Evolutionary conservation across 208 protist genomes (phyloP).

Genomic region (Phytomonas sp.): DNA sequence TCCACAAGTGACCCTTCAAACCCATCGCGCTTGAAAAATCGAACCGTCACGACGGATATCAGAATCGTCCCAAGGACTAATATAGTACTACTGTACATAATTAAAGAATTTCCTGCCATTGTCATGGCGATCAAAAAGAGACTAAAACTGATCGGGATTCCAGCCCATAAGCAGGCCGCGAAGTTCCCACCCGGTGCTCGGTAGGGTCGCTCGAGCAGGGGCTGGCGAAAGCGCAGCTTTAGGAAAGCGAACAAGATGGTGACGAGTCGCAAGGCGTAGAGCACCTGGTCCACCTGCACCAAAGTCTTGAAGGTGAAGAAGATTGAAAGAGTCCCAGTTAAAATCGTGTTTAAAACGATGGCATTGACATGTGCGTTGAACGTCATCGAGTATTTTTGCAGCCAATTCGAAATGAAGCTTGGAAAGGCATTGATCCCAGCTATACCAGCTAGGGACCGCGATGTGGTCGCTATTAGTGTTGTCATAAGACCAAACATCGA

Average conservation of each 20-base stretch:
- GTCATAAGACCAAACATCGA: conserved; percentile 82
- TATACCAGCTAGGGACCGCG: conserved; percentile 80
- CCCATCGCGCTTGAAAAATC: conserved; percentile 55
- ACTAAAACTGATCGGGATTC: conserved; percentile 68
- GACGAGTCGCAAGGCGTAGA: conserved; percentile 78
- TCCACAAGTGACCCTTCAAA: conserved; percentile 82
- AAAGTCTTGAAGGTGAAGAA: conserved; percentile 70
- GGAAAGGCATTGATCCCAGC: conserved; percentile 80
- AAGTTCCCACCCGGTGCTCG: conserved; percentile 47
- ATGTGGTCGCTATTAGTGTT: conserved; percentile 79
- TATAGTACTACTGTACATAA: conserved; percentile 43
- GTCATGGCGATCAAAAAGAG: conserved; percentile 59
- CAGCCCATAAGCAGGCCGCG: conserved; percentile 39
- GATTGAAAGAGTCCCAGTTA: conserved; percentile 69
- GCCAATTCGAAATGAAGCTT: conserved; percentile 49
- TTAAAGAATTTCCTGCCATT: conserved; percentile 34
- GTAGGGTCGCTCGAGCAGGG: conserved; percentile 75
- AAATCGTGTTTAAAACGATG: conserved; percentile 64
- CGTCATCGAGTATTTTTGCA: conserved; percentile 40
- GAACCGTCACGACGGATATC: conserved; percentile 55
- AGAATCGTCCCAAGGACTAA: conserved; percentile 49
- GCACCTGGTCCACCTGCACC: conserved; percentile 77
- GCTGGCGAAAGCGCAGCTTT: conserved; percentile 54
- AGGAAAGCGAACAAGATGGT: conserved; percentile 67
- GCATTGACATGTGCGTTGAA: conserved; percentile 70